Conservation (phyloP, 306 rosid genomes). For the Quercus glauca region DNA sequence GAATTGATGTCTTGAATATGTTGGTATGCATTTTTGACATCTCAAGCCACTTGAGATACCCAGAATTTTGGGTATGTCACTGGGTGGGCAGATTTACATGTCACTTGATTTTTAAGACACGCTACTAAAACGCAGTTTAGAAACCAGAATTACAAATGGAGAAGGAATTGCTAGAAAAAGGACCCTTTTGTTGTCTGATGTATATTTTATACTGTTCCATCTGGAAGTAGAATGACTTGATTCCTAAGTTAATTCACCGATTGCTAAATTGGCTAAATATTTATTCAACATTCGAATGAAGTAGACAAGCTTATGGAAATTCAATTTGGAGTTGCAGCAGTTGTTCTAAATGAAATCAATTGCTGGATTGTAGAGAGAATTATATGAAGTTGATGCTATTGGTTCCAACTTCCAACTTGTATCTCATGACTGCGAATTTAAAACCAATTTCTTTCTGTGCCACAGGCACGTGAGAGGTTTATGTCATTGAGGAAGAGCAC, state of each 20-base stretch:
- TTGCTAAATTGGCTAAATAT: background rate
- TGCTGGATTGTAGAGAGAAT: background rate
- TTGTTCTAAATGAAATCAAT: slow-evolving; percentile 3
- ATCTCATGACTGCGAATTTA: slow-evolving; percentile 9
- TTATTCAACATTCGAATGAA: background rate
- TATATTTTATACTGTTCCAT: background rate
- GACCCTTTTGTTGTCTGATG: background rate
- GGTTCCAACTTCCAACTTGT: slow-evolving; percentile 7
- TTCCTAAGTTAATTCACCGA: background rate
- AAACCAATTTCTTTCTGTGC: slow-evolving; percentile 31
- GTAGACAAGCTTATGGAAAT: background rate
- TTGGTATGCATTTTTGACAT: slow-evolving; percentile 7
- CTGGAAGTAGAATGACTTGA: background rate
- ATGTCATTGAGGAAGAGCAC: slow-evolving; percentile 76
- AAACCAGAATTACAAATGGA: background rate
- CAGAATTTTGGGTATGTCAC: slow-evolving; percentile 4
- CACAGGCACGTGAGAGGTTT: slow-evolving; percentile 85
- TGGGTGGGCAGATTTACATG: background rate
- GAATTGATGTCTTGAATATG: slow-evolving; percentile 5
- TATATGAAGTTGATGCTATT: slow-evolving; percentile 9
- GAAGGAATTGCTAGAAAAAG: background rate
- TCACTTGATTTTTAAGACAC: background rate
- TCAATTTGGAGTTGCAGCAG: slow-evolving; percentile 17
- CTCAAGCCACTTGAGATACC: background rate
- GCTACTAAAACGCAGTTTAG: background rate